Percentiles rank a stretch among this genome's conserved stretches.
Evolutionary conservation across 2,329 filamentous ascomycete genomes (phyloP).

Genomic region (Cladosporium oxysporum): DNA sequence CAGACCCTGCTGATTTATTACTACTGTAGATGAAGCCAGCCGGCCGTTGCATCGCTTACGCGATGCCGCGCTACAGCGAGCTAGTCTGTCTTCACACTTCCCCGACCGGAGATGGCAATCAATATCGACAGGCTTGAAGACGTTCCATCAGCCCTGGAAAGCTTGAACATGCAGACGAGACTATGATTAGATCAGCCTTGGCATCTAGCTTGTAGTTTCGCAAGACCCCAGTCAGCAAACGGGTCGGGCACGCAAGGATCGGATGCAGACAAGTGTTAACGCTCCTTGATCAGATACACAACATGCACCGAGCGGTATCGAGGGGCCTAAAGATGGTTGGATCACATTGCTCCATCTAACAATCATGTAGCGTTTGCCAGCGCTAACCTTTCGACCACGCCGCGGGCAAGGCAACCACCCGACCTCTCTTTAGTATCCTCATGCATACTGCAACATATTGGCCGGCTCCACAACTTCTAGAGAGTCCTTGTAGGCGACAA

Average conservation of each 20-base stretch:
- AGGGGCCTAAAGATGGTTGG: neutral
- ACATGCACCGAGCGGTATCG: neutral
- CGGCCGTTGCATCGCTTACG: slow-evolving; percentile 4
- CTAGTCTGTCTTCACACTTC: neutral
- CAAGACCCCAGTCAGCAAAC: neutral
- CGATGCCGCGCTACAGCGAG: neutral
- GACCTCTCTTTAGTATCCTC: neutral
- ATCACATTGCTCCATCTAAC: neutral
- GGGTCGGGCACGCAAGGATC: neutral
- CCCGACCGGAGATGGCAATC: neutral
- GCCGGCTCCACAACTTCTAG: neutral
- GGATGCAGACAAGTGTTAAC: neutral
- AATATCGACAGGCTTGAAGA: neutral
- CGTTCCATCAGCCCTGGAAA: neutral
- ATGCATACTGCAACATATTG: neutral
- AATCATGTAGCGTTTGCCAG: neutral
- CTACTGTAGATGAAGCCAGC: slow-evolving; percentile 3
- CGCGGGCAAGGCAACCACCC: neutral
- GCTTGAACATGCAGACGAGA: neutral
- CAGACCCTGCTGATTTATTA: neutral
- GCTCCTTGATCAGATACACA: neutral
- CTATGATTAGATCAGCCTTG: neutral
- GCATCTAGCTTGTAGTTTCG: neutral
- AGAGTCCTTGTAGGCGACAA: neutral
- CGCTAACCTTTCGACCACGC: neutral